These are phyloP conservation scores for Trapa bicornis DNA, from an alignment of 345 rosid genomes.

Conservation along the genomic window DNA sequence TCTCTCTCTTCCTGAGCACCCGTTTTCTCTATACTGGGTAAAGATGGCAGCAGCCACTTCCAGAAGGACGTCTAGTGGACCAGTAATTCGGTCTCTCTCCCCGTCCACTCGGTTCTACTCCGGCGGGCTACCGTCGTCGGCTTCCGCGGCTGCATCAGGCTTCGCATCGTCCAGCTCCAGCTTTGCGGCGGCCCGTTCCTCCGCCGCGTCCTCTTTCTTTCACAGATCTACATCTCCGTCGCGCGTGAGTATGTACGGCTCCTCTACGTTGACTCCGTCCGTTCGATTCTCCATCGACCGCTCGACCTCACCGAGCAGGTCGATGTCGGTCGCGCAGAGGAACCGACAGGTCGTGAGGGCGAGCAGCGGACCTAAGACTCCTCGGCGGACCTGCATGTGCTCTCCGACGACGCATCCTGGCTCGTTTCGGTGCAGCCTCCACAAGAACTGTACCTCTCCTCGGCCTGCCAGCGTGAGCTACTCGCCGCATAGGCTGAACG, in stretches of 20 bases:
- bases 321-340: slow-evolving; percentile 23
- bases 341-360: slow-evolving; percentile 14
- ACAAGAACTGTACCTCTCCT: slow-evolving; percentile 20
- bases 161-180: slow-evolving; percentile 41
- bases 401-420: slow-evolving; percentile 75
- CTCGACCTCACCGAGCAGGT: slow-evolving; percentile 38
- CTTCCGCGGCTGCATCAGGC: slow-evolving; percentile 17
- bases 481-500: slow-evolving; percentile 41
- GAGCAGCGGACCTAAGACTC: slow-evolving; percentile 16
- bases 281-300: slow-evolving; percentile 31
- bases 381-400: slow-evolving; percentile 49
- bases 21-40: background rate
- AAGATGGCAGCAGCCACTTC: slow-evolving; percentile 45
- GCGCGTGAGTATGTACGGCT: slow-evolving; percentile 24
- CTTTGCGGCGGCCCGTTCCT: slow-evolving; percentile 35
- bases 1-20: slow-evolving; percentile 9
- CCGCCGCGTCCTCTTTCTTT: slow-evolving; percentile 22
- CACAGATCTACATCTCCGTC: slow-evolving; percentile 38
- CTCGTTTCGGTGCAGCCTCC: slow-evolving; percentile 70
- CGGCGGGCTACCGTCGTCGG: background rate
- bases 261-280: slow-evolving; percentile 16
- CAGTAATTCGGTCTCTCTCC: slow-evolving; percentile 28
- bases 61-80: slow-evolving; percentile 18
- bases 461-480: slow-evolving; percentile 4
- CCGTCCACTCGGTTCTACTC: slow-evolving; percentile 33